phyloP scores from a whole-genome alignment of 2,329 filamentous ascomycete species.

The Colletotrichum trifolii region DNA sequence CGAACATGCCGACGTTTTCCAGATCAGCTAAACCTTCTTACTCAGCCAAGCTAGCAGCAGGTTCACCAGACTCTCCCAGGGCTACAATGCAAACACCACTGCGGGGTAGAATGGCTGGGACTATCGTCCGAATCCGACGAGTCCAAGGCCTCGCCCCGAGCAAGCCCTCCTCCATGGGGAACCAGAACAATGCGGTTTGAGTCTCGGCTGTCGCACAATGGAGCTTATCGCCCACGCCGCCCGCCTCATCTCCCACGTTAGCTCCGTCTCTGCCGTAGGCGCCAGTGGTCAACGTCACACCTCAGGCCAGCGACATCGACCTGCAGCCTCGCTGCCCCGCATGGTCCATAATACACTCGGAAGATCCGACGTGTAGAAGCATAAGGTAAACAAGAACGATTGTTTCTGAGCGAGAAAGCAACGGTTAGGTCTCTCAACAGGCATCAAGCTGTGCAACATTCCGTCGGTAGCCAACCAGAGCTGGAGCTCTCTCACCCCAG shows the following conservation, averaged over 20 bases:
- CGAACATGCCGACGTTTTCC: not conserved
- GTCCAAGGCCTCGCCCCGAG: not conserved
- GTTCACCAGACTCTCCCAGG: too few species aligned
- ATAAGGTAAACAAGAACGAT: not conserved
- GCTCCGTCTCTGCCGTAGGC: constrained; percentile 29
- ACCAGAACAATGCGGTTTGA: constrained; percentile 17
- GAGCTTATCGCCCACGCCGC: constrained; percentile 17
- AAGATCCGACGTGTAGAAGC: not conserved
- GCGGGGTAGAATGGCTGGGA: constrained; percentile 14
- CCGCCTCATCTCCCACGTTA: not conserved
- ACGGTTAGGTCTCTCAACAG: too few species aligned
- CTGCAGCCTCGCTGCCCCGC: constrained; percentile 28
- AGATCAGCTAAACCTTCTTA: constrained; percentile 1
- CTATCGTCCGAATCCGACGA: constrained; percentile 7
- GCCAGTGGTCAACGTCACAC: constrained; percentile 24
- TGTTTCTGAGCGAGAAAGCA: too few species aligned
- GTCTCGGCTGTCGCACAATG: constrained; percentile 27
- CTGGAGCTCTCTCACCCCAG: constrained; percentile 12
- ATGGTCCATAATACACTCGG: constrained; percentile 2
- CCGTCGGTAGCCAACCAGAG: constrained; percentile 17
- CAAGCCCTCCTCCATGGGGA: constrained; percentile 6
- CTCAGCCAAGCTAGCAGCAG: too few species aligned
- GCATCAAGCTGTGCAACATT: not conserved
- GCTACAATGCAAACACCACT: not conserved
- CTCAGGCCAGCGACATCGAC: constrained; percentile 7